A percentile compares a stretch with the other conserved stretches of the same genome.
These are phyloP conservation scores for Diutina pseudorugosa DNA, from an alignment of 1,139 yeast genomes.

Conservation along the genomic window DNA sequence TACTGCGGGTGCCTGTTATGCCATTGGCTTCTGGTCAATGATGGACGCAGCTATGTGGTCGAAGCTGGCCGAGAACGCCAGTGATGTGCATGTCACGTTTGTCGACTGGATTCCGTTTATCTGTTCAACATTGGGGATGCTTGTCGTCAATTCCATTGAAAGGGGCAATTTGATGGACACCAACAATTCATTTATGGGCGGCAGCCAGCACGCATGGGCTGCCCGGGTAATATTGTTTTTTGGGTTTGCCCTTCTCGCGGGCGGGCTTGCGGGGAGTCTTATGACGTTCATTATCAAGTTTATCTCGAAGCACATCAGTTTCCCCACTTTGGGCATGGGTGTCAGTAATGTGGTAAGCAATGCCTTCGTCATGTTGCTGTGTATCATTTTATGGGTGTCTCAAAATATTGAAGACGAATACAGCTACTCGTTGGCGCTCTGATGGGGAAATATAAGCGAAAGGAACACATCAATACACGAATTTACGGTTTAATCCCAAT, in stretches of 20 bases:
- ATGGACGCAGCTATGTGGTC: slow-evolving; percentile 84
- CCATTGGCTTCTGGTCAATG: slow-evolving; percentile 83
- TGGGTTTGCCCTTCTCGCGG: slow-evolving; percentile 87
- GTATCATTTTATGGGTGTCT: slow-evolving; percentile 81
- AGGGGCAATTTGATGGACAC: slow-evolving; percentile 62
- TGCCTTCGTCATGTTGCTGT: slow-evolving; percentile 72
- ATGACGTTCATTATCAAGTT: slow-evolving; percentile 81
- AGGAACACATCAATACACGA: background rate
- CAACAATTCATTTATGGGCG: slow-evolving; percentile 37
- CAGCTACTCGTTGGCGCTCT: slow-evolving; percentile 73
- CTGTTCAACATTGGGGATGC: slow-evolving; percentile 82
- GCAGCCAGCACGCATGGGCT: slow-evolving; percentile 68
- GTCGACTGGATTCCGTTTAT: slow-evolving; percentile 93
- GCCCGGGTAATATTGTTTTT: slow-evolving; percentile 81
- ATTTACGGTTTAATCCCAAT: background rate
- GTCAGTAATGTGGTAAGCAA: slow-evolving; percentile 78
- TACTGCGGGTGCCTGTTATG: slow-evolving; percentile 63
- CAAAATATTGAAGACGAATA: slow-evolving; percentile 94
- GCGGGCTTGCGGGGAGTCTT: slow-evolving; percentile 88
- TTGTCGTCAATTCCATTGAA: slow-evolving; percentile 84
- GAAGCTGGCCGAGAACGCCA: slow-evolving; percentile 64
- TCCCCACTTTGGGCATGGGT: slow-evolving; percentile 94
- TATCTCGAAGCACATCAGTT: slow-evolving; percentile 59
- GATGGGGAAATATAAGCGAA: background rate
- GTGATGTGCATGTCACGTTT: slow-evolving; percentile 76